Conservation (phyloP, 2,329 filamentous ascomycete species). For the Penicillium sp. region DNA sequence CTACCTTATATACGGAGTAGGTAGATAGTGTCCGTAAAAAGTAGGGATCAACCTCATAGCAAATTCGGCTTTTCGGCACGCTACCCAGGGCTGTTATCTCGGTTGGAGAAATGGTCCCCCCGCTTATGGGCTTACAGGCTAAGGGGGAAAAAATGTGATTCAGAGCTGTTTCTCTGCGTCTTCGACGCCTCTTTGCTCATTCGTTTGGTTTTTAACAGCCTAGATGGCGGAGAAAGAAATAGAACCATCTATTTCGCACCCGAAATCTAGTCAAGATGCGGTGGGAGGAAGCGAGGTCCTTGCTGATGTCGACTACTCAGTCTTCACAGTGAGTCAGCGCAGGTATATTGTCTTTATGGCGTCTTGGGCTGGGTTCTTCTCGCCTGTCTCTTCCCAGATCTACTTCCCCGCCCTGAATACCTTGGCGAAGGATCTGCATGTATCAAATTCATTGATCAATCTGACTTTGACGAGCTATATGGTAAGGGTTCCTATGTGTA, state of each 20-base stretch:
- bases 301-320: constrained; percentile 29
- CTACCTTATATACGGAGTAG: neutral
- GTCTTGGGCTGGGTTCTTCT: constrained; percentile 41
- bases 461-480: constrained; percentile 30
- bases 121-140: neutral
- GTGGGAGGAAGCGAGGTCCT: constrained; percentile 7
- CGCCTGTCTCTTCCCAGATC: constrained; percentile 47
- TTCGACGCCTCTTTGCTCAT: neutral
- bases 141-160: neutral
- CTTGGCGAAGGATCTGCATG: constrained; percentile 30
- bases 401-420: constrained; percentile 44
- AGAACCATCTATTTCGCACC: neutral
- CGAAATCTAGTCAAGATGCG: constrained; percentile 5
- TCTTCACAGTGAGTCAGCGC: constrained; percentile 32
- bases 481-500: constrained; percentile 8
- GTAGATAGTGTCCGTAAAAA: neutral
- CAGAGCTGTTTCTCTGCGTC: neutral
- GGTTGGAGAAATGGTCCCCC: constrained; percentile 7
- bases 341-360: constrained; percentile 30
- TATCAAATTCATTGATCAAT: constrained; percentile 27
- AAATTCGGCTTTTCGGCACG: constrained; percentile 23
- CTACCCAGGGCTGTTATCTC: constrained; percentile 2
- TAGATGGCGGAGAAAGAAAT: constrained; percentile 7
- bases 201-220: neutral
- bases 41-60: neutral